Conservation (phyloP, 192 early-diverging fungal genomes). For the Coemansia guatemalensis region DNA sequence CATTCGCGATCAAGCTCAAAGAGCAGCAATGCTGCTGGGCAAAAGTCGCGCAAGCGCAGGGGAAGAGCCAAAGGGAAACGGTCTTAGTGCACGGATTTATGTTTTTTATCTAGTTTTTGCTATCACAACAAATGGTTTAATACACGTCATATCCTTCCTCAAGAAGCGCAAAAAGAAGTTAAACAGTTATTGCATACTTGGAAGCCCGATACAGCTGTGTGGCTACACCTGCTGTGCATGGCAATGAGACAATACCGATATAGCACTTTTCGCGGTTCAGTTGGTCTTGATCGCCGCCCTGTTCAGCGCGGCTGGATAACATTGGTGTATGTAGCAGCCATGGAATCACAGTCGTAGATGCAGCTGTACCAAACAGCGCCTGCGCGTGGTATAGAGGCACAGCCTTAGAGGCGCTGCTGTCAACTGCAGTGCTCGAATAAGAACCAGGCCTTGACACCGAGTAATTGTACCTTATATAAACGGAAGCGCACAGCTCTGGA, state of each 20-base stretch:
- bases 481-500: not conserved
- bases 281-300: not conserved
- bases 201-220: constrained; percentile 27
- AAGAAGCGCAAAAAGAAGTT: not conserved
- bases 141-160: no score
- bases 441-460: constrained; percentile 14
- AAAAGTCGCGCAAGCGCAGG: constrained; percentile 17
- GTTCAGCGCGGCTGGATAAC: not conserved
- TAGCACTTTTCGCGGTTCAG: not conserved
- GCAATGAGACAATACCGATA: constrained; percentile 42
- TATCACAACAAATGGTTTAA: no score
- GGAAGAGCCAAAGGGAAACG: constrained; percentile 6
- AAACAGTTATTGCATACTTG: constrained; percentile 6
- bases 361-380: constrained; percentile 17
- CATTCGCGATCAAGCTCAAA: no score
- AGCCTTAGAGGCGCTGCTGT: constrained; percentile 6
- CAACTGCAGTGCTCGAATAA: not conserved
- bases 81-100: not conserved
- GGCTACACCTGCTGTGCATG: constrained; percentile 38
- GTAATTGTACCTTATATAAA: constrained; percentile 8
- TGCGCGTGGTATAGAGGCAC: constrained; percentile 35
- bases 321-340: constrained; percentile 28
- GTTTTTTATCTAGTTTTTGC: no score
- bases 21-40: no score
- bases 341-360: constrained; percentile 18